phyloP scores from a whole-genome alignment of 352 stramenopile species.

The Thalassiosira gravida region DNA sequence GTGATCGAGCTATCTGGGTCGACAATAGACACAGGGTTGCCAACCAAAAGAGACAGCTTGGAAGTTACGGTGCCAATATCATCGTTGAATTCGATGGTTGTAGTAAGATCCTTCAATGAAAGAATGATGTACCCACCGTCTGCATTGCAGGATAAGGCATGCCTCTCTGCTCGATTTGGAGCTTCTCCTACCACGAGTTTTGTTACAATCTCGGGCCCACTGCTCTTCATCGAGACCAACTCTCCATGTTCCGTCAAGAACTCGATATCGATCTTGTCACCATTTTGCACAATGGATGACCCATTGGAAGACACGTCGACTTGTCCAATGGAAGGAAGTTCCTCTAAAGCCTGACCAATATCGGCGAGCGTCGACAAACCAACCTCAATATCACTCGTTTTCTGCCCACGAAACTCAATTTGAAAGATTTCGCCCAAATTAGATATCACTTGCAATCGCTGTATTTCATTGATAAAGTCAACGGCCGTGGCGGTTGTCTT shows the following conservation, averaged over 20 bases:
- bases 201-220: constrained; percentile 37
- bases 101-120: constrained; percentile 45
- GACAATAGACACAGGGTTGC: constrained; percentile 55
- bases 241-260: constrained; percentile 53
- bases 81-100: constrained; percentile 61
- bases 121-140: constrained; percentile 54
- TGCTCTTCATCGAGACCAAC: constrained; percentile 54
- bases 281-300: constrained; percentile 42
- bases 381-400: constrained; percentile 87
- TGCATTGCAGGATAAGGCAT: constrained; percentile 70
- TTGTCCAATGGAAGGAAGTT: constrained; percentile 86
- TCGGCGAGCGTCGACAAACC: constrained; percentile 39
- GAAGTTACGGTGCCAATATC: constrained; percentile 73
- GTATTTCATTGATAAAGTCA: constrained; percentile 56
- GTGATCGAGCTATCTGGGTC: constrained; percentile 45
- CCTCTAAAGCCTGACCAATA: constrained; percentile 83
- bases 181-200: constrained; percentile 72
- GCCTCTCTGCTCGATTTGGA: constrained; percentile 73
- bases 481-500: constrained; percentile 37
- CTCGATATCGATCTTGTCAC: constrained; percentile 54
- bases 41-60: constrained; percentile 54
- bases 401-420: constrained; percentile 73
- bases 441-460: constrained; percentile 31
- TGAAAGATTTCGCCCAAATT: constrained; percentile 62
- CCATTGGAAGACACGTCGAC: constrained; percentile 43